Base-by-base conservation (phyloP, 345 rosid genomes). In the Raphanus raphanistrum region DNA sequence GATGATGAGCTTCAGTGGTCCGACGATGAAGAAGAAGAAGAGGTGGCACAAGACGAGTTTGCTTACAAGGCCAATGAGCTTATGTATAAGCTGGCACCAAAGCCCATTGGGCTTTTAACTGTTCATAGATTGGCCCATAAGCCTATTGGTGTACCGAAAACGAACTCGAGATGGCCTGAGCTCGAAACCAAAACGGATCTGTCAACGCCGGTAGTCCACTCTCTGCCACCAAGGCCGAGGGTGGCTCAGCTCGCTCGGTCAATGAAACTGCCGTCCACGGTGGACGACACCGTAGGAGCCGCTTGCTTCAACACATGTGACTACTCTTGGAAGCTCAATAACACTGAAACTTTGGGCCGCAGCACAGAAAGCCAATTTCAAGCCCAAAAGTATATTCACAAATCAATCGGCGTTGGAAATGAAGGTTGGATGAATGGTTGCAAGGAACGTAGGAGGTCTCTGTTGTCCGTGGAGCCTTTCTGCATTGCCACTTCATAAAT, bases 401-500 rank as follows among this genome's bases (percentile, higher is more conserved):
- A 71, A 50, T 10, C 76, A 31, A 12, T 36, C 0, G 70, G 58
- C 0, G 55, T 3, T 4, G 73, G 74, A 29, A 21, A 73, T 17
- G 82, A 80, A 4, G n/a, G 79, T 58, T 80, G 85, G 84, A 33
- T 80, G 27, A 86, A 83, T 27, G 84, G 96, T 0, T 94, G 97
- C 93, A 92, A 92, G 72, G 91, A 89, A 45, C 79, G 81, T 0
- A 84, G 90, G 84, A 88, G 90, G 83, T 88, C 96, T 12, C 88
- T 88, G 50, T 60, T 84, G 80, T 83, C 87, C 31, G 67, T 85
- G 79, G 93, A 89, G 78, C 81, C 86, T 1, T 70, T 78, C 21
- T 94, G 98, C 92, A 89, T 92, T 72, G 97, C 98, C 73, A 90
- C 95, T 27, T 89, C 91, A 63, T 88, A 21, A 79, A 48, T 52